These are phyloP conservation scores for Plasmodium reichenowi DNA, from an alignment of 169 alveolate genomes.

Conservation along the genomic window DNA sequence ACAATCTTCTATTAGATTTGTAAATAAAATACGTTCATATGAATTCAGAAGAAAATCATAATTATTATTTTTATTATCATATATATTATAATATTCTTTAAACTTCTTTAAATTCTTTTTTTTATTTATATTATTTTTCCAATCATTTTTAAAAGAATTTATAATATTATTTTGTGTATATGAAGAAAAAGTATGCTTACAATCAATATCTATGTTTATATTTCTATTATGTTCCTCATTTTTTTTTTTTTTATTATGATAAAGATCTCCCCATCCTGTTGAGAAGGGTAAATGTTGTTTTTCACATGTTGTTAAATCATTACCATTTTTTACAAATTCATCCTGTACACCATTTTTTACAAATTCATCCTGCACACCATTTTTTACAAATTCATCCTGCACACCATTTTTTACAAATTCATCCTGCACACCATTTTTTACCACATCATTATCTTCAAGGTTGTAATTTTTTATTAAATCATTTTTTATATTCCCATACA, in stretches of 20 bases:
- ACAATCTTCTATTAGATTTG: conserved; percentile 67
- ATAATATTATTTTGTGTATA: background rate
- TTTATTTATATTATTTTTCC: conserved; percentile 1
- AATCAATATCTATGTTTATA: too few species aligned
- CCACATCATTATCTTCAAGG: too few species aligned
- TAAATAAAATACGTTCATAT: conserved; percentile 44
- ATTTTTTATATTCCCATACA: background rate
- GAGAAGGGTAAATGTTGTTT: background rate
- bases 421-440: background rate
- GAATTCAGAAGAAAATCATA: conserved; percentile 33
- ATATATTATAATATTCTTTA: conserved; percentile 45
- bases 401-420: too few species aligned
- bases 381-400: too few species aligned
- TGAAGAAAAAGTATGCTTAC: too few species aligned
- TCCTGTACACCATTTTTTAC: background rate
- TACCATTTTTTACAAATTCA: too few species aligned
- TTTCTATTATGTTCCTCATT: too few species aligned
- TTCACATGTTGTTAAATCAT: too few species aligned
- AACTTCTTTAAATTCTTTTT: conserved; percentile 36
- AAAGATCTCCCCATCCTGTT: background rate
- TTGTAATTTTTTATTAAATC: background rate
- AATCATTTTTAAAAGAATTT: background rate
- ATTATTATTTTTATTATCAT: conserved; percentile 14
- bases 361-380: background rate
- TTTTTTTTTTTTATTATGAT: too few species aligned